Percentiles rank a stretch among this genome's conserved stretches.
Conservation (phyloP, 2,329 filamentous ascomycete genomes). For the Scedosporium boydii region DNA sequence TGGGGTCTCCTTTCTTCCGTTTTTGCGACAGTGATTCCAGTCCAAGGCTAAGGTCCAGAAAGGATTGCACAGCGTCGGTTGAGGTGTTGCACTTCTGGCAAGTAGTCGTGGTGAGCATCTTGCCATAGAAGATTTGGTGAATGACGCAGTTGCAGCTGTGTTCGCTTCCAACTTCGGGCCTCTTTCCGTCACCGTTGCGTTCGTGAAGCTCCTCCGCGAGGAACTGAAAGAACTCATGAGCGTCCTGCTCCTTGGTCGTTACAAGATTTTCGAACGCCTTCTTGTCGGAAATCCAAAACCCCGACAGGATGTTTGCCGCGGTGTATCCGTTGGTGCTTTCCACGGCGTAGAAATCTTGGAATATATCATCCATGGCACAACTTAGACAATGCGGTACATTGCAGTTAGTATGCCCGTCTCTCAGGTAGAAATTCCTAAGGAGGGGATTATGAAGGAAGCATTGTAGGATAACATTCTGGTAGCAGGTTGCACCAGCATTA, state of each 20-base stretch:
- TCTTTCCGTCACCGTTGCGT: conserved; percentile 63
- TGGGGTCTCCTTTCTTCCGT: conserved; percentile 43
- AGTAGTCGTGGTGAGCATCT: conserved; percentile 80
- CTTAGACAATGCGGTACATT: conserved; percentile 51
- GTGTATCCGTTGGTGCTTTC: conserved; percentile 85
- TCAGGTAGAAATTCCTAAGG: conserved; percentile 83
- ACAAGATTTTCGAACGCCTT: conserved; percentile 65
- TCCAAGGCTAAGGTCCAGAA: conserved; percentile 82
- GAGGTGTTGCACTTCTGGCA: conserved; percentile 80
- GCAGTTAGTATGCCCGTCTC: conserved; percentile 82
- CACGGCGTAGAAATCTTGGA: conserved; percentile 59
- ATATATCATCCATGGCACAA: conserved; percentile 65
- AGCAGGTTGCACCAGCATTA: conserved; percentile 97
- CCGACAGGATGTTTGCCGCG: conserved; percentile 78
- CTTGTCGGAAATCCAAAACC: conserved; percentile 80
- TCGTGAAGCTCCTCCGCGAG: conserved; percentile 85
- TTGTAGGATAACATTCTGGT: conserved; percentile 93
- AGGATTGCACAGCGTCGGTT: conserved; percentile 76
- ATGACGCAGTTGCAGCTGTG: conserved; percentile 79
- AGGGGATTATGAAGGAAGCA: conserved; percentile 90
- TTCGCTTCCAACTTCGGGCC: conserved; percentile 47
- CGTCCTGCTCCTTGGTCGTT: conserved; percentile 91
- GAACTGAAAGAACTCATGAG: conserved; percentile 95
- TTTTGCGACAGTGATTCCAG: conserved; percentile 69
- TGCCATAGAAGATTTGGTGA: conserved; percentile 90